Evolutionary conservation across 1,284 basidiomycete genomes (phyloP).

Genomic region (Prillingera fragicola): DNA sequence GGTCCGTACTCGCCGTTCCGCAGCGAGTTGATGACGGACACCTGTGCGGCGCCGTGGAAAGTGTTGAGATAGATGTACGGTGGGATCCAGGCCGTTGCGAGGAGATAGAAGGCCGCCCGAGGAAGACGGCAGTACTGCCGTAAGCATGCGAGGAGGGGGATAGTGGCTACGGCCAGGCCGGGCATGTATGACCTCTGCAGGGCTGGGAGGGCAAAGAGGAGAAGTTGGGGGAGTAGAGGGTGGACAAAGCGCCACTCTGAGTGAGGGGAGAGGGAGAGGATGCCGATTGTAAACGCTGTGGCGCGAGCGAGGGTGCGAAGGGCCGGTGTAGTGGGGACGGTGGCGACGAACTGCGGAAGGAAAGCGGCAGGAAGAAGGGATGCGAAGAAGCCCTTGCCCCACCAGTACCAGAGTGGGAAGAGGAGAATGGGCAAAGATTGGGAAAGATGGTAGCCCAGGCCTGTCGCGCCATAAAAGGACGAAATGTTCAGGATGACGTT

Average conservation of each 20-base stretch:
- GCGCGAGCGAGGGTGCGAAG: constrained; percentile 54
- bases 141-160: constrained; percentile 29
- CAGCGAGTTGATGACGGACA: constrained; percentile 58
- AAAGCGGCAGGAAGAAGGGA: constrained; percentile 18
- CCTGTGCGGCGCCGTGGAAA: constrained; percentile 71
- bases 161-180: constrained; percentile 33
- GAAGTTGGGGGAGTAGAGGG: constrained; percentile 78
- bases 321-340: constrained; percentile 17
- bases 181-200: constrained; percentile 54
- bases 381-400: constrained; percentile 54
- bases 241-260: constrained; percentile 98
- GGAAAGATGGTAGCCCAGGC: constrained; percentile 82
- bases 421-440: constrained; percentile 81
- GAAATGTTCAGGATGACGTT: constrained; percentile 83
- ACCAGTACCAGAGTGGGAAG: constrained; percentile 66
- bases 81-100: constrained; percentile 56
- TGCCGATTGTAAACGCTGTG: constrained; percentile 59
- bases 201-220: constrained; percentile 70
- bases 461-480: constrained; percentile 83
- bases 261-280: constrained; percentile 76
- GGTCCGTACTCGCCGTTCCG: constrained; percentile 20
- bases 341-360: constrained; percentile 44
- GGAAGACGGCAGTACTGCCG: constrained; percentile 34
- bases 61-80: constrained; percentile 62
- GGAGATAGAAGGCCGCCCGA: constrained; percentile 47